phyloP scores from a whole-genome alignment of 2,329 filamentous ascomycete species.

The Meredithiella fracta region DNA sequence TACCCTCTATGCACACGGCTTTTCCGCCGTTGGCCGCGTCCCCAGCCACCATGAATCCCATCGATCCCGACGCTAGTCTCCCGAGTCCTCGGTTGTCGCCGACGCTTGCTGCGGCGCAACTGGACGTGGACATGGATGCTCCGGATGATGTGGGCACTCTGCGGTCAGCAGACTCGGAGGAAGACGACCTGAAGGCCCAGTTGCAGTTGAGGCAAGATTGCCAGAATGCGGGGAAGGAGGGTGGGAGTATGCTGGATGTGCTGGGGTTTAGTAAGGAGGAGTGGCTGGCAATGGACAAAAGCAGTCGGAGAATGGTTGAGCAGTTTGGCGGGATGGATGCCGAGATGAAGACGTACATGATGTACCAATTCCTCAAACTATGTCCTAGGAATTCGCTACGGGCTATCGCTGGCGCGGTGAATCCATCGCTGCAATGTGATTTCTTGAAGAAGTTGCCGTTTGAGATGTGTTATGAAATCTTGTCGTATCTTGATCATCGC shows the following conservation, averaged over 20 bases:
- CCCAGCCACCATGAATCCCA: neutral
- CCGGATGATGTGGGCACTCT: constrained; percentile 17
- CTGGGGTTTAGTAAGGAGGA: constrained; percentile 46
- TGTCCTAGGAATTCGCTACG: constrained; percentile 80
- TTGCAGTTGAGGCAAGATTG: constrained; percentile 2
- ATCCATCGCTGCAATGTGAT: constrained; percentile 86
- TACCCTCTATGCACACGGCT: constrained; percentile 21
- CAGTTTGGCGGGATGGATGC: constrained; percentile 81
- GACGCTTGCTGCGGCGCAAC: constrained; percentile 53
- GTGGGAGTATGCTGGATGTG: neutral
- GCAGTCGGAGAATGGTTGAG: constrained; percentile 46
- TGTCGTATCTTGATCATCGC: constrained; percentile 69
- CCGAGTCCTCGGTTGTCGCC: constrained; percentile 91
- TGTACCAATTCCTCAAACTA: constrained; percentile 84
- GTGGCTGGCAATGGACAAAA: constrained; percentile 39
- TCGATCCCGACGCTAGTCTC: constrained; percentile 68
- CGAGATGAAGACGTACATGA: constrained; percentile 86
- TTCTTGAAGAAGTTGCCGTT: constrained; percentile 70
- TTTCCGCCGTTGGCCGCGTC: neutral
- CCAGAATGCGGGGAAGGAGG: neutral
- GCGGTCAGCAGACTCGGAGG: neutral
- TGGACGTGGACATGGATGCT: constrained; percentile 32
- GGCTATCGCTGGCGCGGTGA: constrained; percentile 77
- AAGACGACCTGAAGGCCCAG: neutral
- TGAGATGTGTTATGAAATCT: constrained; percentile 74